phyloP scores from a whole-genome alignment of 148 eudicot species.

The Chenopodium album region DNA sequence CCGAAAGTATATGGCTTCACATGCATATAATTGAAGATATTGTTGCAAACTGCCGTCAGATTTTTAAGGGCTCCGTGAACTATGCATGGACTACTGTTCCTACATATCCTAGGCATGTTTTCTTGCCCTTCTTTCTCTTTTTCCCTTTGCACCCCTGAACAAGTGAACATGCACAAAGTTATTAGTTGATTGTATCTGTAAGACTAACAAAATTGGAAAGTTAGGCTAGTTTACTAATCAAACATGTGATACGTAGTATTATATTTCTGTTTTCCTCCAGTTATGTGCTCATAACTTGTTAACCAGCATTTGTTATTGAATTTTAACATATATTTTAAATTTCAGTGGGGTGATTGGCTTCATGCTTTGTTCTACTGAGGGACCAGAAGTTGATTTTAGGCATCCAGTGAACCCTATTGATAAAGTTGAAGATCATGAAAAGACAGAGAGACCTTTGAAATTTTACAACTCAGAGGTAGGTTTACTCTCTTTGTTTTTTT shows the following conservation, averaged over 20 bases:
- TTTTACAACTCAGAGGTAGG: constrained; percentile 93
- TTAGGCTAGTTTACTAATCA: background rate
- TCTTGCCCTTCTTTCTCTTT: background rate
- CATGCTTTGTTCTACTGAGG: constrained; percentile 96
- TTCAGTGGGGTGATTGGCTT: constrained; percentile 95
- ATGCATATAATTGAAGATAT: constrained; percentile 98
- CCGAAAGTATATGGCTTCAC: constrained; percentile 99
- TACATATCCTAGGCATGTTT: constrained; percentile 80
- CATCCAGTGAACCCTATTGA: constrained; percentile 86
- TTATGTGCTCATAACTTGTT: background rate
- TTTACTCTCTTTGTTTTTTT: background rate
- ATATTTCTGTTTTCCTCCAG: background rate
- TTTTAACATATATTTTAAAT: constrained; percentile 6
- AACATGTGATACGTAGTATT: background rate
- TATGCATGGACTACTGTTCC: constrained; percentile 99
- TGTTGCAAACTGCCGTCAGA: constrained; percentile 77
- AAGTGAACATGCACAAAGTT: too few relatives aligned
- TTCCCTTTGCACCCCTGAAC: background rate
- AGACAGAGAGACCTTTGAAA: constrained; percentile 60
- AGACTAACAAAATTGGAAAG: too few relatives aligned
- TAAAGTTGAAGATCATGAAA: constrained; percentile 39
- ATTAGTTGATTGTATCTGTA: background rate
- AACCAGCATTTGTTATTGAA: background rate
- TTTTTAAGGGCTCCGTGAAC: constrained; percentile 91
- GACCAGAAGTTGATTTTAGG: constrained; percentile 83